phyloP scores from a whole-genome alignment of 768 basidiomycete species.

The Auricularia heimuer region DNA sequence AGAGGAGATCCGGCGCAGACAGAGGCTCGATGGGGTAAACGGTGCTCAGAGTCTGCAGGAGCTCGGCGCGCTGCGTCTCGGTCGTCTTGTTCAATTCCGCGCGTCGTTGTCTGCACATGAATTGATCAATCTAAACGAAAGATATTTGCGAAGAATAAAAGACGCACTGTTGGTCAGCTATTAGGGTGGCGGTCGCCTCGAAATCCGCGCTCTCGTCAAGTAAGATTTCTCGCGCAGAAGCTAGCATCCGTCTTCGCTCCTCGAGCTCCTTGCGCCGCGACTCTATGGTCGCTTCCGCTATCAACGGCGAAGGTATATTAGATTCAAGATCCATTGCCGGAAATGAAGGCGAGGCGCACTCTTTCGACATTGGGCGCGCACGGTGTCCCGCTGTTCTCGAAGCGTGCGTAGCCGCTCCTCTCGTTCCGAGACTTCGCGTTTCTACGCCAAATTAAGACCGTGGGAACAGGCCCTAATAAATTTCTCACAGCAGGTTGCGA shows the following conservation, averaged over 20 bases:
- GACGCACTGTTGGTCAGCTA: background rate
- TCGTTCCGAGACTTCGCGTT: slow-evolving; percentile 59
- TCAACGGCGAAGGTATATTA: background rate
- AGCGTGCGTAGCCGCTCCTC: slow-evolving; percentile 44
- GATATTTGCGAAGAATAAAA: background rate
- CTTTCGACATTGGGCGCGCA: slow-evolving; percentile 18
- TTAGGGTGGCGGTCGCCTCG: background rate
- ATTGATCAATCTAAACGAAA: background rate
- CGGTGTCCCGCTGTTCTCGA: slow-evolving; percentile 30
- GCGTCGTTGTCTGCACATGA: background rate
- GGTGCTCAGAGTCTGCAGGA: slow-evolving; percentile 58
- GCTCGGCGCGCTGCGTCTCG: slow-evolving; percentile 18
- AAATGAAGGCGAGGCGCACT: background rate
- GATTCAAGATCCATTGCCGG: no score
- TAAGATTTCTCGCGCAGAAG: slow-evolving; percentile 32
- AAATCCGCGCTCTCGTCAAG: slow-evolving; percentile 17
- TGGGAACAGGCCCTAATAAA: slow-evolving; percentile 10
- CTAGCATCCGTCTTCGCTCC: slow-evolving; percentile 38
- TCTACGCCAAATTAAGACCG: slow-evolving; percentile 14
- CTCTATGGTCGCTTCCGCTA: slow-evolving; percentile 35
- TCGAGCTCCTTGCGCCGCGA: slow-evolving; percentile 34
- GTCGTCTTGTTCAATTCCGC: background rate
- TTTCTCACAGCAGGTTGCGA: slow-evolving; percentile 15
- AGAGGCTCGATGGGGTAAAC: slow-evolving; percentile 88
- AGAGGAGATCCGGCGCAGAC: slow-evolving; percentile 78